A percentile compares a stretch with the other conserved stretches of the same genome.
phyloP scores from a whole-genome alignment of 2,329 filamentous ascomycete species.

The Tolypocladium guangdongense region DNA sequence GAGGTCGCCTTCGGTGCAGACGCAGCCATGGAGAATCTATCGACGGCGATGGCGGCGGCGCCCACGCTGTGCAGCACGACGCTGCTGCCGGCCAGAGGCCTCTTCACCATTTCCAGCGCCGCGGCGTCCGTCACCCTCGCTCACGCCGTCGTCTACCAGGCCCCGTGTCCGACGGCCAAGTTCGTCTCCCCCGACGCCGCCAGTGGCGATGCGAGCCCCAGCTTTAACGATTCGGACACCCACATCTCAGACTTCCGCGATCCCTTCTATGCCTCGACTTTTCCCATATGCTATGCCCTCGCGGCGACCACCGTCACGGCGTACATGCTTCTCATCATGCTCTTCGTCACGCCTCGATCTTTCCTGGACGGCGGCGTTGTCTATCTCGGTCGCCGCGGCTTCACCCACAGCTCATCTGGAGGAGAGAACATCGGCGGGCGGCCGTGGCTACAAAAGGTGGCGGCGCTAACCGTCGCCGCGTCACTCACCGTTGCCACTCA shows the following conservation, averaged over 20 bases:
- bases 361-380: slow-evolving; percentile 81
- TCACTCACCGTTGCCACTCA: slow-evolving; percentile 89
- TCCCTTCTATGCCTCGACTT: slow-evolving; percentile 88
- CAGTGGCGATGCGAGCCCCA: slow-evolving; percentile 24
- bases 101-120: slow-evolving; percentile 38
- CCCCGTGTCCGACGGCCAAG: slow-evolving; percentile 18
- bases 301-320: slow-evolving; percentile 83
- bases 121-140: slow-evolving; percentile 46
- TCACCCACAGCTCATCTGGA: slow-evolving; percentile 70
- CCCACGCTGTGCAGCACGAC: slow-evolving; percentile 28
- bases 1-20: not conserved
- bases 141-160: slow-evolving; percentile 43
- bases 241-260: slow-evolving; percentile 59
- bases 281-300: slow-evolving; percentile 86
- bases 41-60: slow-evolving; percentile 17
- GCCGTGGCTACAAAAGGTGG: slow-evolving; percentile 85
- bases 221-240: slow-evolving; percentile 20
- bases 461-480: slow-evolving; percentile 61
- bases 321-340: slow-evolving; percentile 87
- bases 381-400: slow-evolving; percentile 68
- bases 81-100: slow-evolving; percentile 31
- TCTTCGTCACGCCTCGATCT: slow-evolving; percentile 88
- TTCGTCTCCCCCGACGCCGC: slow-evolving; percentile 28
- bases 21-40: slow-evolving; percentile 3
- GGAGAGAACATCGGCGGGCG: slow-evolving; percentile 81